A percentile compares a stretch with the other conserved stretches of the same genome.
phyloP scores from a whole-genome alignment of 2,329 filamentous ascomycete genomes.

The Neoarthrinium moseri region DNA sequence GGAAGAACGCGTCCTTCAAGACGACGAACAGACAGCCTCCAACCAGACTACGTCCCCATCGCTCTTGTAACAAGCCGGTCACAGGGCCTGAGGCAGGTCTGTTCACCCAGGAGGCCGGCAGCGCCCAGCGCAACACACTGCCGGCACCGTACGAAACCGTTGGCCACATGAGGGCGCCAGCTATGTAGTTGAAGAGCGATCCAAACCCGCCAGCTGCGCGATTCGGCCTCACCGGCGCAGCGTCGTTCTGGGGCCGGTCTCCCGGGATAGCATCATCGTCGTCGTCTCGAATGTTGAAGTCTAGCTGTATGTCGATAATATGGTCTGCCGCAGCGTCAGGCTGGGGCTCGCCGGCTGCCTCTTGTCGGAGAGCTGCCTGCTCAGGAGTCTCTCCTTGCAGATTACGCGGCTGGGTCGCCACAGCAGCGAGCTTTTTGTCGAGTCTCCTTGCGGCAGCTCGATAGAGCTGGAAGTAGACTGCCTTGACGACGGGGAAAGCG shows the following conservation, averaged over 20 bases:
- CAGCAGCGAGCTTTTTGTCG: conserved; percentile 44
- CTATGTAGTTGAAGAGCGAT: conserved; percentile 42
- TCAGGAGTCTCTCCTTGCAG: conserved; percentile 5
- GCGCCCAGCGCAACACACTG: conserved; percentile 64
- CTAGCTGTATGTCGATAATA: conserved; percentile 14
- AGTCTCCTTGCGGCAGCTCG: conserved; percentile 43
- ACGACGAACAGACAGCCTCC: conserved; percentile 89
- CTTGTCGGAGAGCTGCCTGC: not conserved
- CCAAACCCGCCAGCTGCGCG: not conserved
- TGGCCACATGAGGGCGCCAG: conserved; percentile 70
- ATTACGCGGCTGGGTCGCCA: conserved; percentile 37
- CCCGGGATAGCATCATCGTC: not conserved
- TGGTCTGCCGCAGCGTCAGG: conserved; percentile 1
- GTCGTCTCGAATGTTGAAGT: conserved; percentile 19
- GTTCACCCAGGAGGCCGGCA: conserved; percentile 69
- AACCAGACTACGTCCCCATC: conserved; percentile 85
- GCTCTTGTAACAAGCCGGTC: conserved; percentile 72
- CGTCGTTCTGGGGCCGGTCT: conserved; percentile 3
- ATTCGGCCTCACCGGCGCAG: conserved; percentile 3
- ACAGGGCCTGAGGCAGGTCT: conserved; percentile 27
- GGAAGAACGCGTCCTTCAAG: conserved; percentile 64
- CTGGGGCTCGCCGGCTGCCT: not conserved
- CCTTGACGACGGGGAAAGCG: conserved; percentile 43
- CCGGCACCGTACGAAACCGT: conserved; percentile 78
- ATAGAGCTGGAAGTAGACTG: conserved; percentile 44